A percentile compares a stretch with the other conserved stretches of the same genome.
Evolutionary conservation across 768 basidiomycete species (phyloP).

Genomic region (Lentinula aciculospora): DNA sequence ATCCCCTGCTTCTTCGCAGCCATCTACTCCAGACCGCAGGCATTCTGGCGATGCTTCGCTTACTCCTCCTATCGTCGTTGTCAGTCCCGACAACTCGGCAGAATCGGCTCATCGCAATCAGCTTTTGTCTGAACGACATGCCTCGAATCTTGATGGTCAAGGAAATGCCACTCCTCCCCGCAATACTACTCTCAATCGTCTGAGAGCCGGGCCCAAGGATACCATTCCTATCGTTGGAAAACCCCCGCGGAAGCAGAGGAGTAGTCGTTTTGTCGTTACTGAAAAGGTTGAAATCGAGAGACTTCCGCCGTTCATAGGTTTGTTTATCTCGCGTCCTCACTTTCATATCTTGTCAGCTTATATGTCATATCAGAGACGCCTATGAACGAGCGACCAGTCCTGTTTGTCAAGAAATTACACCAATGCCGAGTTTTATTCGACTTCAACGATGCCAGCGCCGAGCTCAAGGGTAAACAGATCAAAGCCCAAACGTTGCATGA

Average conservation of each 20-base stretch:
- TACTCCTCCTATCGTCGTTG: slow-evolving; percentile 82
- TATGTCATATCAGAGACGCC: slow-evolving; percentile 65
- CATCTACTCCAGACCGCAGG: slow-evolving; percentile 55
- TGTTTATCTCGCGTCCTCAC: slow-evolving; percentile 19
- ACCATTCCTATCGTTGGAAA: slow-evolving; percentile 96
- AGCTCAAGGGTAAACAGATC: slow-evolving; percentile 96
- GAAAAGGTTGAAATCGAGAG: slow-evolving; percentile 97
- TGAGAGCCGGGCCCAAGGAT: slow-evolving; percentile 85
- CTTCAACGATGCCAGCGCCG: slow-evolving; percentile 95
- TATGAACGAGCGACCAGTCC: slow-evolving; percentile 77
- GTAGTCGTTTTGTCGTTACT: slow-evolving; percentile 92
- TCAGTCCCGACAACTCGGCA: slow-evolving; percentile 61
- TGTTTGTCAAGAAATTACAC: slow-evolving; percentile 92
- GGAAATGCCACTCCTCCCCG: slow-evolving; percentile 56
- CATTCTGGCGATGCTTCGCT: slow-evolving; percentile 43
- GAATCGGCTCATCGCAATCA: slow-evolving; percentile 39
- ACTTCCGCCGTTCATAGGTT: slow-evolving; percentile 85
- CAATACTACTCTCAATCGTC: slow-evolving; percentile 62
- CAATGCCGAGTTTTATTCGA: slow-evolving; percentile 98
- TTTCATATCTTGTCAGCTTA: slow-evolving; percentile 7
- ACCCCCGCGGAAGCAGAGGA: slow-evolving; percentile 95
- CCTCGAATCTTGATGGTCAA: slow-evolving; percentile 40
- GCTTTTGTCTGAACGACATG: slow-evolving; percentile 41
- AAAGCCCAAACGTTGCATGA: slow-evolving; percentile 97
- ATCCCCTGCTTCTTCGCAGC: slow-evolving; percentile 31